Conservation (phyloP, 2,329 filamentous ascomycete genomes). For the Seiridium unicorne region DNA sequence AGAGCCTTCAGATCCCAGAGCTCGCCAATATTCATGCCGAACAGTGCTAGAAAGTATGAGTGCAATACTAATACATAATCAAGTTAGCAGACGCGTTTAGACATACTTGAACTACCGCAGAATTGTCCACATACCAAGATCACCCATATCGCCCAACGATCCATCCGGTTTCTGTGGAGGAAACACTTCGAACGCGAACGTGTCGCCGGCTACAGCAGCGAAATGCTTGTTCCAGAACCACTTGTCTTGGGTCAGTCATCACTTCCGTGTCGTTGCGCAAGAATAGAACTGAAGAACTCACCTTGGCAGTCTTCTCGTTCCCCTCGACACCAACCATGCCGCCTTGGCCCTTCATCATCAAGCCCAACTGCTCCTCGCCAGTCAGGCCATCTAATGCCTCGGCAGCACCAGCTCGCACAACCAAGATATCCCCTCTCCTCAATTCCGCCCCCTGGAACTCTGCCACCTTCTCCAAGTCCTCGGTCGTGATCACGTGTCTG, state of each 20-base stretch:
- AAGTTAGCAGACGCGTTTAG: neutral
- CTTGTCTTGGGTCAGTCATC: constrained; percentile 15
- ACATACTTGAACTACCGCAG: neutral
- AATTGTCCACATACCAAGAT: constrained; percentile 8
- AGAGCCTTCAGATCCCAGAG: constrained; percentile 18
- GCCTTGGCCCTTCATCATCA: constrained; percentile 21
- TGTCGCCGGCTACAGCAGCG: constrained; percentile 55
- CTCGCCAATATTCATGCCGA: constrained; percentile 18
- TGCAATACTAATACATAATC: neutral
- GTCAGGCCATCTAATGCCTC: constrained; percentile 35
- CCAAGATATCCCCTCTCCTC: constrained; percentile 52
- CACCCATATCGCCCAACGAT: neutral
- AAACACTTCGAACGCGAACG: constrained; percentile 52
- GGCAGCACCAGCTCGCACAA: constrained; percentile 48
- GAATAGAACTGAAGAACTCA: neutral
- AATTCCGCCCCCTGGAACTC: constrained; percentile 40
- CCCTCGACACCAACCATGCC: constrained; percentile 45
- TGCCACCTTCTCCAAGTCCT: constrained; percentile 41
- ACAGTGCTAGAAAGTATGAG: constrained; percentile 8
- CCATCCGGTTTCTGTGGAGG: constrained; percentile 30
- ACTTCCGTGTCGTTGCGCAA: neutral
- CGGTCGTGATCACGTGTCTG: constrained; percentile 39
- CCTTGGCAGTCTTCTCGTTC: constrained; percentile 41
- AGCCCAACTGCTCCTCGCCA: constrained; percentile 12
- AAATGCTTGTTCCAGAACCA: constrained; percentile 61